Evolutionary conservation across 495 filamentous ascomycete species (phyloP).

Genomic region (Xylaria cubensis): DNA sequence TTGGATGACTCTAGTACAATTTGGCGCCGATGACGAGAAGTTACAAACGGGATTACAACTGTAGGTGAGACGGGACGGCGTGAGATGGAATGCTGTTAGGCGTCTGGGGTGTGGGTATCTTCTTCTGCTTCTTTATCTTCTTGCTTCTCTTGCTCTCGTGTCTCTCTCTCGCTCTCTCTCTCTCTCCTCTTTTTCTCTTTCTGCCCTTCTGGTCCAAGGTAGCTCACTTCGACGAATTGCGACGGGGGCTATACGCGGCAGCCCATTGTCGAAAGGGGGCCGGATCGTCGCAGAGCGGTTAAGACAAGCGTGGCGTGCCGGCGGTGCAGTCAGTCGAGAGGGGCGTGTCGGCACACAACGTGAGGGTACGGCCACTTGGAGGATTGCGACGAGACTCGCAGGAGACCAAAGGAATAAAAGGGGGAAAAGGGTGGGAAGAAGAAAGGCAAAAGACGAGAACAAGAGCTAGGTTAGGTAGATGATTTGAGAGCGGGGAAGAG

Average conservation of each 20-base stretch:
- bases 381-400: constrained; percentile 27
- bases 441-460: constrained; percentile 36
- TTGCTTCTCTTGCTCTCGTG: constrained; percentile 20
- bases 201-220: constrained; percentile 26
- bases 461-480: constrained; percentile 36
- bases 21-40: constrained; percentile 15
- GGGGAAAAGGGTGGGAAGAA: constrained; percentile 29
- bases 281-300: constrained; percentile 27
- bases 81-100: neutral
- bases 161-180: neutral
- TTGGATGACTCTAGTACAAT: constrained; percentile 30
- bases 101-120: neutral
- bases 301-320: constrained; percentile 22
- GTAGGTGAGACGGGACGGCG: constrained; percentile 1
- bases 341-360: constrained; percentile 23
- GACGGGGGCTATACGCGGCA: constrained; percentile 41
- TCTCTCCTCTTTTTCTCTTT: constrained; percentile 24
- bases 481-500: constrained; percentile 32
- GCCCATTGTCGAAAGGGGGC: constrained; percentile 39
- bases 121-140: constrained; percentile 12
- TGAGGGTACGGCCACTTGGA: constrained; percentile 22
- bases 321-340: constrained; percentile 11
- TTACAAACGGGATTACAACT: constrained; percentile 12
- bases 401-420: constrained; percentile 31
- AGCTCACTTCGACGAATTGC: constrained; percentile 32